These are phyloP conservation scores for Grosmannia clavigera DNA, from an alignment of 2,329 filamentous ascomycete species.

Conservation along the genomic window DNA sequence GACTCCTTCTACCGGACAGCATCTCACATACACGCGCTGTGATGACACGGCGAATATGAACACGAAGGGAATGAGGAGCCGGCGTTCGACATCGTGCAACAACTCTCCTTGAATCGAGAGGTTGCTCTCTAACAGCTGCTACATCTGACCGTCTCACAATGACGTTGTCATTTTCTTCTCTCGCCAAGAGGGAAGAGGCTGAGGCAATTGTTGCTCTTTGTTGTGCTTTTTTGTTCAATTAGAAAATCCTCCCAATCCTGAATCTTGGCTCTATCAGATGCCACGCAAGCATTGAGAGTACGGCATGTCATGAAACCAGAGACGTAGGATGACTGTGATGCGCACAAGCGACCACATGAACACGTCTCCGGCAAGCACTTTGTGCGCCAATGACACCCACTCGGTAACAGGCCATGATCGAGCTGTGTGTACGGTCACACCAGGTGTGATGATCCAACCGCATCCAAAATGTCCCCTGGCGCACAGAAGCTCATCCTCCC, in stretches of 20 bases:
- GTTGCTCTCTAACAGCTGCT: neutral
- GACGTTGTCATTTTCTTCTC: neutral
- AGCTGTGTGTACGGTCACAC: neutral
- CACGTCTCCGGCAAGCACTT: neutral
- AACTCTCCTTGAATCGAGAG: neutral
- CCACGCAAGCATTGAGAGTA: slow-evolving; percentile 4
- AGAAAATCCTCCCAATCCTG: no score
- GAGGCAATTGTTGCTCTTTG: neutral
- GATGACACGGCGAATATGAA: neutral
- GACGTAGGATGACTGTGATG: neutral
- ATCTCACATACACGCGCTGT: neutral
- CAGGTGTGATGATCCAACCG: neutral
- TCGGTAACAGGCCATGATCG: neutral
- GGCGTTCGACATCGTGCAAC: neutral
- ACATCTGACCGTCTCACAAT: neutral
- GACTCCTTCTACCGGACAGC: neutral
- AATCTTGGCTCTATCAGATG: slow-evolving; percentile 1
- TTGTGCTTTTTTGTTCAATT: neutral
- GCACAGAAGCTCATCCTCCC: neutral
- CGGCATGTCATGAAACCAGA: neutral
- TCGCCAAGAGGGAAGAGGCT: neutral
- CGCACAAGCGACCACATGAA: neutral
- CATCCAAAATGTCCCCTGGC: neutral
- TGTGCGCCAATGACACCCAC: neutral
- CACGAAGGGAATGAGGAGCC: neutral